Evolutionary conservation across 768 basidiomycete genomes (phyloP), one percentile per base, ranked within the genome.

Genomic region (Artomyces pyxidatus): DNA sequence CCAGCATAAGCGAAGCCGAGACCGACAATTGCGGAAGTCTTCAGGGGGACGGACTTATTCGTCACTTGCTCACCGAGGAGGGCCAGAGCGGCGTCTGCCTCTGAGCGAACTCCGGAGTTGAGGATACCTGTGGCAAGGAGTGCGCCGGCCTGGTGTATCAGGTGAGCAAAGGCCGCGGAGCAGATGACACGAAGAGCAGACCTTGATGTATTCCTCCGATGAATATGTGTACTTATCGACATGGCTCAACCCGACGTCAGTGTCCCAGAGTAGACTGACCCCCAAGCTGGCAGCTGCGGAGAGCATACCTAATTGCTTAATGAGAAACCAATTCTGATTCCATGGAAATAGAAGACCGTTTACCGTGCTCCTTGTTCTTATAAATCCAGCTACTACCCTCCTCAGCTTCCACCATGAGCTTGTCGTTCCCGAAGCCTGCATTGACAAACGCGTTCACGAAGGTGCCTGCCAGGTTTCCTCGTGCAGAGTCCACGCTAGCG

Each of bases 371-470:
- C 70, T 98, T 98, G 74, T 98, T 98, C 77, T 98, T 98, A 75
- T 98, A 99, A 50, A 99, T 91, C 93, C 93, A 99, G 59, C 91
- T 94, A 66, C 81, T 89, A 12, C 96, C 95, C 60, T 96, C 94
- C 51, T 92, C 88, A 1, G 93, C 95, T 61, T 85, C 86, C 5
- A 94, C 92, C 90, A 99, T 95, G 47, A 99, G 77, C 64, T 96
- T 97, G 65, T 99, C 96, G 63, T 99, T 99, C 21, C 92, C 93
- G 61, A 94, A 99, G 0, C 95, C 96, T 38, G 93, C 95, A 61
- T 99, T 99, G 45, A 97, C 95, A 52, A 98, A 99, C 1, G 93
- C 96, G 61, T 99, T 98, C 54, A 99, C 96, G 55, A 98, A 98
- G 1, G 95, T 96, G 3, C 92, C 89, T 0, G 96, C 95, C 50